phyloP scores from a whole-genome alignment of 139 green algal species.

The Diplosphaera chodatii region DNA sequence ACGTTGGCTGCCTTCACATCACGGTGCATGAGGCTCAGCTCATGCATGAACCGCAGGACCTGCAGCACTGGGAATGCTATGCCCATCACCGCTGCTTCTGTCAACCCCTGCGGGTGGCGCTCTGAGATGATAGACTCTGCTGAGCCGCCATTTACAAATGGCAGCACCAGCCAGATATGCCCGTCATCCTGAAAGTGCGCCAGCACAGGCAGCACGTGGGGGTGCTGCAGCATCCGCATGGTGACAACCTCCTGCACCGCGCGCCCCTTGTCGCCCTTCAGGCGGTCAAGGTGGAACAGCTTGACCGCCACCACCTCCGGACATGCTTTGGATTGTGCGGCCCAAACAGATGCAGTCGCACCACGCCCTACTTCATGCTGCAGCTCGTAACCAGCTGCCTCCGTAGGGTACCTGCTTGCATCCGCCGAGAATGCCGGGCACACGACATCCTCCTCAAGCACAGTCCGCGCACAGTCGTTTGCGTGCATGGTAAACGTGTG shows the following conservation, averaged over 20 bases:
- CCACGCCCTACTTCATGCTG: neutral
- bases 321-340: neutral
- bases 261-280: neutral
- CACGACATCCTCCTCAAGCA: neutral
- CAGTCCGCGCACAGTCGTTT: neutral
- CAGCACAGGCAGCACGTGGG: neutral
- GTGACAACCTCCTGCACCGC: neutral
- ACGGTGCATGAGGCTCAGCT: slow-evolving; percentile 77
- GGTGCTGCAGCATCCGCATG: neutral
- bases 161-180: neutral
- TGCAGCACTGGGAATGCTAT: slow-evolving; percentile 75
- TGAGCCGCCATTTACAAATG: neutral
- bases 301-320: neutral
- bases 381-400: neutral
- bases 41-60: slow-evolving; percentile 87
- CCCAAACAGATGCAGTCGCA: neutral
- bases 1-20: slow-evolving; percentile 84
- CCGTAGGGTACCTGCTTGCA: neutral
- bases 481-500: neutral
- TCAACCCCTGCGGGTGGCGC: slow-evolving; percentile 54
- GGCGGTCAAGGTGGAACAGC: neutral
- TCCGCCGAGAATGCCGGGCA: neutral
- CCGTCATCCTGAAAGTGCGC: neutral
- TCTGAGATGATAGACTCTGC: neutral
- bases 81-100: slow-evolving; percentile 71